Percentiles rank a stretch among this genome's conserved stretches.
These are phyloP conservation scores for Suillus discolor DNA, from an alignment of 768 basidiomycete species.

Conservation along the genomic window DNA sequence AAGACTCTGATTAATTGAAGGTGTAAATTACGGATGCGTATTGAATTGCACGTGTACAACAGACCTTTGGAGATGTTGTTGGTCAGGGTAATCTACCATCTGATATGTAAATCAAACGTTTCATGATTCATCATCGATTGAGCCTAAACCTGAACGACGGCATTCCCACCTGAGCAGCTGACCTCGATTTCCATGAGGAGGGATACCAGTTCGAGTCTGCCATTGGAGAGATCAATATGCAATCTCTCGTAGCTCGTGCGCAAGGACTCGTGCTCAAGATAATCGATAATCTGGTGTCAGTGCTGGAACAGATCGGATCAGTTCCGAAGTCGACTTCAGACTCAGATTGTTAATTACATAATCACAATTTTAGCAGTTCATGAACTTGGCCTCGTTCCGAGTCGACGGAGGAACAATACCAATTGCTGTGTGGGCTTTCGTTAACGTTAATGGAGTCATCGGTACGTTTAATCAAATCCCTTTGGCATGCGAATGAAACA, in stretches of 20 bases:
- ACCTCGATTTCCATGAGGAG: constrained; percentile 77
- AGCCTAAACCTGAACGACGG: neutral
- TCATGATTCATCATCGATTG: constrained; percentile 1
- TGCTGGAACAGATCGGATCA: neutral
- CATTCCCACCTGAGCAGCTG: constrained; percentile 67
- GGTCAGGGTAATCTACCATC: constrained; percentile 75
- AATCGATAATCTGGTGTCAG: too few species aligned
- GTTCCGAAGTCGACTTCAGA: neutral
- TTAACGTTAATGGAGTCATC: too few species aligned
- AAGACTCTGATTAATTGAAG: constrained; percentile 56
- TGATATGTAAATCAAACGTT: constrained; percentile 26
- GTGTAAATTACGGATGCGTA: neutral
- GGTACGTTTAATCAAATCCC: too few species aligned
- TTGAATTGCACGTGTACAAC: constrained; percentile 14
- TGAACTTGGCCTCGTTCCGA: neutral
- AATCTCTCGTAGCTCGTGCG: neutral
- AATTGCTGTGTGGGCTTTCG: too few species aligned
- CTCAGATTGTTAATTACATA: neutral
- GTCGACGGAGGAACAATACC: too few species aligned
- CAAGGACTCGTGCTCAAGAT: neutral
- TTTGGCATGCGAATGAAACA: too few species aligned
- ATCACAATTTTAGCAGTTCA: neutral
- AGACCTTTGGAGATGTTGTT: constrained; percentile 58
- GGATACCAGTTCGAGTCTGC: constrained; percentile 57
- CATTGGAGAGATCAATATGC: neutral